Evolutionary conservation across 805 yeast species (phyloP), one percentile per base, ranked within the genome.

Genomic region (Torulaspora quercuum): DNA sequence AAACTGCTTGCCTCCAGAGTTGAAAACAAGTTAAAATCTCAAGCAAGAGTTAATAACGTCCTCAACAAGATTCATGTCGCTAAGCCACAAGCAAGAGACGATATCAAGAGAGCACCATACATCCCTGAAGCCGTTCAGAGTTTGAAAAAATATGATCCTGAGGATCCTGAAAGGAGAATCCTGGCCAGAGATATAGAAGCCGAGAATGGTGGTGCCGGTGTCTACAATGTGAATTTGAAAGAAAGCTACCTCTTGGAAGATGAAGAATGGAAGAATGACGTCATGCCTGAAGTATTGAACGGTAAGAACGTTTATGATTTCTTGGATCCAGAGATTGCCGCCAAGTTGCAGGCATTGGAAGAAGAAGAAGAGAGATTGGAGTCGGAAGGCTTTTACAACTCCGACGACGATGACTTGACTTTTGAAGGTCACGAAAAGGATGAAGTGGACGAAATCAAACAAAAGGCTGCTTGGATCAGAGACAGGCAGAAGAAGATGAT

Each of bases 201-300:
- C 33, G 96, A 83, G 61, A 86, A 92, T 55, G 98, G 98, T 60
- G 98, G 98, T 61, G 97, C 98, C 28, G 98, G 98, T 73, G 98
- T 92, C 22, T 92, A 69, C 73, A 92, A 88, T 69, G 77, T 92
- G 59, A 88, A 92, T 69, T 72, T 92, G 68, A 86, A 88, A 63
- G 97, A 90, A 59, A 83, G 81, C 57, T 92, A 94, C 65, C 51
- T 92, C 45, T 72, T 92, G 52, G 98, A 90, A 51, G 90, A 92
- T 60, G 97, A 90, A 35, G 94, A 86, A 48, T 92, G 99, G 99
- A 90, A 90, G 75, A 78, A 87, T 50, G 99, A 92, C 65, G 75
- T 82, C 45, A 87, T 92, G 87, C 99, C 99, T 17, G 99, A 92
- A 71, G 75, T 92, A 37, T 70, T 92, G 61, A 88, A 92, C 57